Evolutionary conservation across 2,329 filamentous ascomycete species (phyloP).

Genomic region (Neopestalotiopsis clavispora): DNA sequence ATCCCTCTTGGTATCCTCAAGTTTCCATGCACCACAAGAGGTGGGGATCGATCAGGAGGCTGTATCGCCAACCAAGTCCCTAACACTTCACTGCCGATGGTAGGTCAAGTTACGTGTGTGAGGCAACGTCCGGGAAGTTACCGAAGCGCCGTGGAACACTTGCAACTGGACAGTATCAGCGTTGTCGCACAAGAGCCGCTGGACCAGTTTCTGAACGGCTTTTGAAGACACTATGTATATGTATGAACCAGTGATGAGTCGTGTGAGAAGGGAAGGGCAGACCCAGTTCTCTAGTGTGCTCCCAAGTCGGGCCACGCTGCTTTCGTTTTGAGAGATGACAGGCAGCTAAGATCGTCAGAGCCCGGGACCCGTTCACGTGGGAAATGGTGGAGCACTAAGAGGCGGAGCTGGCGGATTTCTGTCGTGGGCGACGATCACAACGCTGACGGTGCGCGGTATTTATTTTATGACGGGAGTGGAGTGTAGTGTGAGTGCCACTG

Average conservation of each 20-base stretch:
- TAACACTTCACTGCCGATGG: constrained; percentile 24
- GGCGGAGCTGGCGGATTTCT: constrained; percentile 8
- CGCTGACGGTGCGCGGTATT: constrained; percentile 5
- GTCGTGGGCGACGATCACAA: constrained; percentile 17
- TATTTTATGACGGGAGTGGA: constrained; percentile 6
- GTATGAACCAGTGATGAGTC: constrained; percentile 16
- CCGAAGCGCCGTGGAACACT: constrained; percentile 28
- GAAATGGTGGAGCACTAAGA: constrained; percentile 11
- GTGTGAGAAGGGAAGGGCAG: background rate
- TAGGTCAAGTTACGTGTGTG: constrained; percentile 25
- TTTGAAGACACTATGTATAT: constrained; percentile 21
- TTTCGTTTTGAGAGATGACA: constrained; percentile 1
- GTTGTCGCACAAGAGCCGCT: constrained; percentile 25
- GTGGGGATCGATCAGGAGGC: constrained; percentile 3
- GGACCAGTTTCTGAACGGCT: constrained; percentile 31
- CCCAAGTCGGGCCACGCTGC: background rate
- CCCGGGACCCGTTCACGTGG: constrained; percentile 6
- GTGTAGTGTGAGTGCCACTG: background rate
- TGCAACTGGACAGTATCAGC: constrained; percentile 27
- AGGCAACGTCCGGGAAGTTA: constrained; percentile 26
- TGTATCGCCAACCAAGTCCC: background rate
- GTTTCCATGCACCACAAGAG: background rate
- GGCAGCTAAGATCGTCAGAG: constrained; percentile 11
- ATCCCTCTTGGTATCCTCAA: background rate
- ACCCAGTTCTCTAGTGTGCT: background rate